phyloP scores from a whole-genome alignment of 208 protist genomes.

The Trypanosoma melophagium region DNA sequence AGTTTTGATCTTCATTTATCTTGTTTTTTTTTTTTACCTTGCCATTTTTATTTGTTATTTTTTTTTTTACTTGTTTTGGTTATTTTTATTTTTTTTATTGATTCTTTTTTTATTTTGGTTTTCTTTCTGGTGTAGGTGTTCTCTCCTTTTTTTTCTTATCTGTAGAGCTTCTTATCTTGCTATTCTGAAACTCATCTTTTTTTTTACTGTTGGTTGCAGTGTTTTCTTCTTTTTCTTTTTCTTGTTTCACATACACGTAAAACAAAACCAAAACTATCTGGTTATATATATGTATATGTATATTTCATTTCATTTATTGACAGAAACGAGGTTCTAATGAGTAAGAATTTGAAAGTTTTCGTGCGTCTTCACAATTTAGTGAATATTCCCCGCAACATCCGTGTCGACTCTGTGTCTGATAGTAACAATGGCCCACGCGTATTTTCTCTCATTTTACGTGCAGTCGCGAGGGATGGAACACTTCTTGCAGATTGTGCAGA shows the following conservation, averaged over 20 bases:
- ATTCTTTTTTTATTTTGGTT: neutral
- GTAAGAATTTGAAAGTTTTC: conserved; percentile 36
- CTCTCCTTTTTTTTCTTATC: conserved; percentile 1
- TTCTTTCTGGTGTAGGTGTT: neutral
- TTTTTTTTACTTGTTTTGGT: neutral
- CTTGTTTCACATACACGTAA: neutral
- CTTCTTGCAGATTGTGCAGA: conserved; percentile 32
- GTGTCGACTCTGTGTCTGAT: conserved; percentile 11
- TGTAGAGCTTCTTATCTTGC: neutral
- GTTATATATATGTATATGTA: neutral
- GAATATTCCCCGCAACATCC: conserved; percentile 57
- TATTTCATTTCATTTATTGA: neutral
- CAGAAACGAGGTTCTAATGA: neutral
- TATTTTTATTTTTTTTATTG: conserved; percentile 9
- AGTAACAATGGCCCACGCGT: conserved; percentile 27
- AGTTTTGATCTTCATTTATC: neutral
- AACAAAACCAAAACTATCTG: no score
- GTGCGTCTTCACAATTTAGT: conserved; percentile 79
- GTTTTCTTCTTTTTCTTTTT: neutral
- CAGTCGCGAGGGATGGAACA: conserved; percentile 6
- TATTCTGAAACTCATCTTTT: neutral
- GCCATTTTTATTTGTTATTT: neutral
- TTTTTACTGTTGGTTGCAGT: neutral
- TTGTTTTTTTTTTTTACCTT: neutral
- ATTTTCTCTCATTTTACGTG: conserved; percentile 58